Evolutionary conservation across 2,329 filamentous ascomycete genomes (phyloP), one percentile per base, ranked within the genome.

Genomic region (Zymoseptoria brevis): DNA sequence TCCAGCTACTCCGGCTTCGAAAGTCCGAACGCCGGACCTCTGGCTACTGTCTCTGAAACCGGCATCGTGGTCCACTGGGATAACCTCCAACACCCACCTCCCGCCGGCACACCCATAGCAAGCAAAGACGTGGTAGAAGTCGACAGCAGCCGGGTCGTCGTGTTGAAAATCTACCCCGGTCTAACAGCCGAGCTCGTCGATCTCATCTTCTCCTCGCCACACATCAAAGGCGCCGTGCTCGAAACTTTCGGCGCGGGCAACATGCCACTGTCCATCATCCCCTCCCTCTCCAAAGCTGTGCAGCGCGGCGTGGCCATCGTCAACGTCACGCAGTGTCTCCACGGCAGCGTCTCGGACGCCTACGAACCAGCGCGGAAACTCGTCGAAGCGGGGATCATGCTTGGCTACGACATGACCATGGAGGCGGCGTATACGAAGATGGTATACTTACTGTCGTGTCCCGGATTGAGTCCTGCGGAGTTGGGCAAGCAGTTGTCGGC

Each of bases 241-340:
- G 91, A 96, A 76, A 96, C 91, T 0, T 96, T 96, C 73, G 92
- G 92, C 60, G 91, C 94, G 72, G 92, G 92, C 58, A 96, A 96
- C 75, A 88, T 92, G 9, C 92, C 92, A 2, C 82, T 96, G 72
- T 91, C 88, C 16, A 85, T 85, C 57, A 88, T 93, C 54, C 85
- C 96, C 68, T 82, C 84, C 5, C 63, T 66, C 19, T 41, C 50
- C 19, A 83, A 85, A 50, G 91, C 89, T 21, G 89, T 96, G 49
- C 79, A 86, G 69, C 83, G 90, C 60, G 91, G 90, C 45, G 86
- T 94, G 64, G 85, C 94, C 60, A 87, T 96, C 60, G 89, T 96
- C 65, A 96, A 95, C 71, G 87, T 96, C 61, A 95, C 89, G 55
- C 92, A 96, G 76, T 96, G 92, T 79, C 61, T 67, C 11, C 64